Conservation (phyloP, 2,329 filamentous ascomycete species). For the Diaporthe batatas region DNA sequence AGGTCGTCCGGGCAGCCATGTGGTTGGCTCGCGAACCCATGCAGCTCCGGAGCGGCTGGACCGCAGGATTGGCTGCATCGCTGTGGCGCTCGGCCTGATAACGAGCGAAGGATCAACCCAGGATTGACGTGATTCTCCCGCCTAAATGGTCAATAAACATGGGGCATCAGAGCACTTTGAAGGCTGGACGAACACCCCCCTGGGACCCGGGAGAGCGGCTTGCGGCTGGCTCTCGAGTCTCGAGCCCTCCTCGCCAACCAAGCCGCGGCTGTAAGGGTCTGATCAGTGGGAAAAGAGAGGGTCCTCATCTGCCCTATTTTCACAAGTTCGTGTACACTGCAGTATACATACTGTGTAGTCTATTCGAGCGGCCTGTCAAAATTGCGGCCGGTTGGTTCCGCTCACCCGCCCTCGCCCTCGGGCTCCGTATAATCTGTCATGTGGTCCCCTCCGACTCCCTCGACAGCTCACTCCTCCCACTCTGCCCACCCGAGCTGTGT, state of each 20-base stretch:
- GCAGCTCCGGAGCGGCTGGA: constrained; percentile 22
- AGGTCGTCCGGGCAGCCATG: constrained; percentile 26
- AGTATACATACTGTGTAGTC: not conserved
- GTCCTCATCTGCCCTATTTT: not conserved
- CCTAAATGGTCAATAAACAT: constrained; percentile 33
- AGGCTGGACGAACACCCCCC: not conserved
- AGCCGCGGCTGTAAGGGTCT: constrained; percentile 7
- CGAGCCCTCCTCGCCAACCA: constrained; percentile 21
- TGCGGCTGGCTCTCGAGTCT: constrained; percentile 8
- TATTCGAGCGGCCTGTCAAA: constrained; percentile 4
- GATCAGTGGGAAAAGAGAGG: not conserved
- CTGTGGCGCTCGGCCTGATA: constrained; percentile 33
- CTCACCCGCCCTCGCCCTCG: constrained; percentile 2
- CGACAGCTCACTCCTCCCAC: constrained; percentile 27
- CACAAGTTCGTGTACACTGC: constrained; percentile 4
- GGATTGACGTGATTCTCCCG: constrained; percentile 35
- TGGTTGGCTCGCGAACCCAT: constrained; percentile 30
- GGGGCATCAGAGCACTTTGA: constrained; percentile 11
- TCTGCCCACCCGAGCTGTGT: constrained; percentile 22
- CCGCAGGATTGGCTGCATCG: constrained; percentile 32
- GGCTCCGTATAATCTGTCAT: constrained; percentile 31
- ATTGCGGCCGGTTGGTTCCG: constrained; percentile 27
- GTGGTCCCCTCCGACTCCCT: constrained; percentile 10
- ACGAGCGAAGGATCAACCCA: constrained; percentile 33
- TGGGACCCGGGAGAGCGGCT: no score